Evolutionary conservation across 768 basidiomycete genomes (phyloP).

Genomic region (Boletus subparvulus): DNA sequence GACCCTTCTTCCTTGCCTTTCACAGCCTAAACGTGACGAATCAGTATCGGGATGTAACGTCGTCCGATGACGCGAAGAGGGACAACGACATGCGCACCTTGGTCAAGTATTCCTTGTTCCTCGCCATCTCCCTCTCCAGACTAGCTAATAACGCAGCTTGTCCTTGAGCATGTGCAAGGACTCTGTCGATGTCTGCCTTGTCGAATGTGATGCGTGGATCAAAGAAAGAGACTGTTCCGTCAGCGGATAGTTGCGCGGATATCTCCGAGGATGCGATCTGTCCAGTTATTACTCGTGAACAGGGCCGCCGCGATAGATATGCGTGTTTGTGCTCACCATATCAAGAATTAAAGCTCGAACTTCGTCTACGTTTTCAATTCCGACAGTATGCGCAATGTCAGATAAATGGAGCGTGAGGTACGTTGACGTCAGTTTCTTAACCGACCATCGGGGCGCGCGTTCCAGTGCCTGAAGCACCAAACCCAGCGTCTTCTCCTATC

Average conservation of each 20-base stretch:
- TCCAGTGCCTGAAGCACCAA: slow-evolving; percentile 65
- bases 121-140: slow-evolving; percentile 40
- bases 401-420: slow-evolving; percentile 75
- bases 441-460: slow-evolving; percentile 72
- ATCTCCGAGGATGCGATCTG: slow-evolving; percentile 76
- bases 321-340: slow-evolving; percentile 55
- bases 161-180: slow-evolving; percentile 54
- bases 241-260: slow-evolving; percentile 61
- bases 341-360: slow-evolving; percentile 60
- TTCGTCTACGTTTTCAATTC: slow-evolving; percentile 47
- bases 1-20: slow-evolving; percentile 30
- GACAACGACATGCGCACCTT: slow-evolving; percentile 49
- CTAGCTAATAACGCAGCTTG: slow-evolving; percentile 32
- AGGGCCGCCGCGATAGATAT: background rate
- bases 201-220: slow-evolving; percentile 60
- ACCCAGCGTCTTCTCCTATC: slow-evolving; percentile 71
- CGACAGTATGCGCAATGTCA: slow-evolving; percentile 60
- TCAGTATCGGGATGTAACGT: background rate
- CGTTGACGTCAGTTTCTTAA: slow-evolving; percentile 78
- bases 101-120: slow-evolving; percentile 67
- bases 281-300: background rate
- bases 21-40: slow-evolving; percentile 20
- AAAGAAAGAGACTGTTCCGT: slow-evolving; percentile 73
- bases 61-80: background rate
- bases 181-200: slow-evolving; percentile 58